Evolutionary conservation across 1,284 basidiomycete species (phyloP).

Genomic region (Phylloporus gajari): DNA sequence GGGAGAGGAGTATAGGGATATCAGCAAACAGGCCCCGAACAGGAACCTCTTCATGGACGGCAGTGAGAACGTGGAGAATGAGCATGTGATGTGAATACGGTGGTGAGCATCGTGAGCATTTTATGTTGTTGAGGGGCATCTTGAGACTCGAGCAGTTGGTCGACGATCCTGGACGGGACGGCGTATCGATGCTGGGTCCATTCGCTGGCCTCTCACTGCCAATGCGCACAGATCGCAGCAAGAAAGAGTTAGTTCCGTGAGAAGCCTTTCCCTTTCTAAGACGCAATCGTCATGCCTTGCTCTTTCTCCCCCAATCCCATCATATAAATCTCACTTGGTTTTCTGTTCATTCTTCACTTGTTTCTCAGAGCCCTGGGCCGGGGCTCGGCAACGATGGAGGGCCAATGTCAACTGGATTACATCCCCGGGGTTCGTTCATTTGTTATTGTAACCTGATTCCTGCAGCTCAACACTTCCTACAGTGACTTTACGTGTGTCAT

Average conservation of each 20-base stretch:
- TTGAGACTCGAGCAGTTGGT: slow-evolving; percentile 77
- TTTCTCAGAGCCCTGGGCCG: too few species aligned
- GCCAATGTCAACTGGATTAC: slow-evolving; percentile 89
- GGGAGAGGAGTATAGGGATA: slow-evolving; percentile 85
- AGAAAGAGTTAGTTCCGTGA: too few species aligned
- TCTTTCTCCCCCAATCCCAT: too few species aligned
- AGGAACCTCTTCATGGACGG: slow-evolving; percentile 77
- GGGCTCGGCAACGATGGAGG: too few species aligned
- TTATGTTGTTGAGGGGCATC: slow-evolving; percentile 71
- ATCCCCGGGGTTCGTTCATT: slow-evolving; percentile 68
- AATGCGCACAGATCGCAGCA: too few species aligned
- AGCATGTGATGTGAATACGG: slow-evolving; percentile 86
- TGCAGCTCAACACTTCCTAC: slow-evolving; percentile 15
- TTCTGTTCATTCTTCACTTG: too few species aligned
- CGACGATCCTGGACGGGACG: slow-evolving; percentile 87
- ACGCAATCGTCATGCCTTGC: too few species aligned
- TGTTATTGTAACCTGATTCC: neutral
- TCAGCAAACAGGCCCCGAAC: slow-evolving; percentile 79
- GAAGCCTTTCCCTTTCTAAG: too few species aligned
- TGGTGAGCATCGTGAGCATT: slow-evolving; percentile 87
- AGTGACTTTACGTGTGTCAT: slow-evolving; percentile 78
- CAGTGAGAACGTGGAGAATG: slow-evolving; percentile 75
- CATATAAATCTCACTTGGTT: too few species aligned
- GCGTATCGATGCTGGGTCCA: slow-evolving; percentile 91
- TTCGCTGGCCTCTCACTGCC: slow-evolving; percentile 77